These are phyloP conservation scores for Mycena pura DNA, from an alignment of 768 basidiomycete genomes.

Conservation along the genomic window DNA sequence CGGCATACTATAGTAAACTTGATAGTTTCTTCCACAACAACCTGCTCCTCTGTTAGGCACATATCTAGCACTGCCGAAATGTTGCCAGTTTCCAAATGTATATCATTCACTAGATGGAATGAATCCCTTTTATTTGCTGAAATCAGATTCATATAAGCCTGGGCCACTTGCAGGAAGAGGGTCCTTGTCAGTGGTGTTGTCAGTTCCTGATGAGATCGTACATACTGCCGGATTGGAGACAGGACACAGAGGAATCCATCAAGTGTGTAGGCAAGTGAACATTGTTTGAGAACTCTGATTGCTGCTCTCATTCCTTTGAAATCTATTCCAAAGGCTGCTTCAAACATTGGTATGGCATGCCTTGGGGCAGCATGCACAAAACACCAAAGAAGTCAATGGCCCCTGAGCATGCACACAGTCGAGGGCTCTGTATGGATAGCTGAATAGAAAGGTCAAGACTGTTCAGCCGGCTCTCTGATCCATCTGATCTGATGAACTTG, in stretches of 20 bases:
- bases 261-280: not conserved
- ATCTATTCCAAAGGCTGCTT: constrained; percentile 5
- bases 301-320: constrained; percentile 29
- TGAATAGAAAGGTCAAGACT: constrained; percentile 40
- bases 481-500: constrained; percentile 30
- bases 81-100: too few species aligned
- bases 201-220: constrained; percentile 20
- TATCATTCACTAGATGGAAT: too few species aligned
- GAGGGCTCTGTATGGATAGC: constrained; percentile 38
- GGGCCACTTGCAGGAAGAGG: not conserved
- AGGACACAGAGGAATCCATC: constrained; percentile 32
- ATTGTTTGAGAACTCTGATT: constrained; percentile 28
- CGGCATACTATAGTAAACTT: not conserved
- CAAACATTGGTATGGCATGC: constrained; percentile 30
- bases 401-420: constrained; percentile 33
- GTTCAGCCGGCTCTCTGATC: constrained; percentile 30
- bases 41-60: too few species aligned
- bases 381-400: constrained; percentile 35
- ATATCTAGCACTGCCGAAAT: too few species aligned
- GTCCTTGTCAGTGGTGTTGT: constrained; percentile 23
- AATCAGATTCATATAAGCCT: not conserved
- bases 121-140: too few species aligned
- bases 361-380: constrained; percentile 39
- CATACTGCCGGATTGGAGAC: constrained; percentile 37
- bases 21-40: not conserved